Evolutionary conservation across 305 asterid genomes (phyloP).

Genomic region (Withania somnifera): DNA sequence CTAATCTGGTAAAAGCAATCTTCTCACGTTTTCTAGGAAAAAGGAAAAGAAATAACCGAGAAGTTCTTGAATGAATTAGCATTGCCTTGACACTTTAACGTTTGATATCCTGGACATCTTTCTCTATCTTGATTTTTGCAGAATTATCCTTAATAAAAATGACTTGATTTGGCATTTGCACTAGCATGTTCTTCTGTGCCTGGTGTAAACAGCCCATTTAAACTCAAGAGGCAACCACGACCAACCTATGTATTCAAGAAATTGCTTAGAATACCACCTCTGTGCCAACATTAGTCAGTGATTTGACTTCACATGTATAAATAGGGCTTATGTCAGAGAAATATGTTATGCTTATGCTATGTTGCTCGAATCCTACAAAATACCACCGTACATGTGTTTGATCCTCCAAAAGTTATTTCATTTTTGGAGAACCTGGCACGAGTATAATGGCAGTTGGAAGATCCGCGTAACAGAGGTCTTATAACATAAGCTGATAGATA

Average conservation of each 20-base stretch:
- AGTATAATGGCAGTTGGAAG: not conserved
- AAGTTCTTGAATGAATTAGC: too few relatives aligned
- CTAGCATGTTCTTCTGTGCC: not conserved
- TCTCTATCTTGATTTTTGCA: not conserved
- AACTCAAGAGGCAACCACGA: not conserved
- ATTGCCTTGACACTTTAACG: too few relatives aligned
- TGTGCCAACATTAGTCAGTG: not conserved
- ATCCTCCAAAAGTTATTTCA: not conserved
- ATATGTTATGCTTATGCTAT: not conserved
- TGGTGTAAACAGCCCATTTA: not conserved
- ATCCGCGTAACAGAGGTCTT: not conserved
- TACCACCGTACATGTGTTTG: not conserved
- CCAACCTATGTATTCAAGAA: not conserved
- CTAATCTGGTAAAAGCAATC: not conserved
- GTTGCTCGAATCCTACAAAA: not conserved
- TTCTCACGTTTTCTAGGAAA: not conserved
- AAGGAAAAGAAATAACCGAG: too few relatives aligned
- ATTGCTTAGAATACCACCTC: not conserved
- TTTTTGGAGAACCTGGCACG: not conserved
- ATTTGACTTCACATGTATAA: not conserved
- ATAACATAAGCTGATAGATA: not conserved
- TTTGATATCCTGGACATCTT: not conserved
- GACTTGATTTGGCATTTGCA: not conserved
- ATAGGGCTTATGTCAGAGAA: not conserved
- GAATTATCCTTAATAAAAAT: not conserved